Evolutionary conservation across 176 grass and related monocot species (phyloP).

Genomic region (Panicum miliaceum): DNA sequence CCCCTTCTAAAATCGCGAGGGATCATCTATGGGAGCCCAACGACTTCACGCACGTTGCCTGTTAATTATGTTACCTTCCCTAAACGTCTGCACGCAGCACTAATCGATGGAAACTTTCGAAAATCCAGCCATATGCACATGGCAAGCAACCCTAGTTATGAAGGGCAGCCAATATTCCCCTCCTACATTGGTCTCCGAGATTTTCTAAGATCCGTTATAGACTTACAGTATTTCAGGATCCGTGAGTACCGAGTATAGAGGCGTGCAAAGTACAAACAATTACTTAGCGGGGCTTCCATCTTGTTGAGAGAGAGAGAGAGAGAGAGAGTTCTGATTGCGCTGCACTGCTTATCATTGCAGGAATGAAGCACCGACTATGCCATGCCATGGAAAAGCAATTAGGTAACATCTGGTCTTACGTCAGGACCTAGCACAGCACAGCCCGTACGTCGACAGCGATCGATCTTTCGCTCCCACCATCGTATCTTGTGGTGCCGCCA

Average conservation of each 20-base stretch:
- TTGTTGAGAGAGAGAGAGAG: neutral
- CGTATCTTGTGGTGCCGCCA: neutral
- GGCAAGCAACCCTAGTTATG: too few relatives aligned
- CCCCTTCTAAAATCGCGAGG: too few relatives aligned
- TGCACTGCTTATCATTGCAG: neutral
- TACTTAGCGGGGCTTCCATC: neutral
- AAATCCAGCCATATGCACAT: too few relatives aligned
- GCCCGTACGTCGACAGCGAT: neutral
- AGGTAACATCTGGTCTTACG: neutral
- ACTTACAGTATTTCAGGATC: too few relatives aligned
- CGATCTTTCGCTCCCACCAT: neutral
- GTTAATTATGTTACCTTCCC: too few relatives aligned
- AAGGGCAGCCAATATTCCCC: too few relatives aligned
- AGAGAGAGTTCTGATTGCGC: neutral
- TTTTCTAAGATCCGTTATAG: too few relatives aligned
- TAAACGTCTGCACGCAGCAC: too few relatives aligned
- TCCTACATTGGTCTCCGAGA: too few relatives aligned
- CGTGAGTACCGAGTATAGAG: neutral
- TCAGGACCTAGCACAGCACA: neutral
- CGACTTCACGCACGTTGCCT: too few relatives aligned
- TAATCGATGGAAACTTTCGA: too few relatives aligned
- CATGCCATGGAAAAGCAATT: neutral
- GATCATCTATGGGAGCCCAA: too few relatives aligned
- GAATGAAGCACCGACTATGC: neutral
- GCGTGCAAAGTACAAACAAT: neutral